Evolutionary conservation across 2,329 filamentous ascomycete genomes (phyloP).

Genomic region (Colletotrichum falcatum): DNA sequence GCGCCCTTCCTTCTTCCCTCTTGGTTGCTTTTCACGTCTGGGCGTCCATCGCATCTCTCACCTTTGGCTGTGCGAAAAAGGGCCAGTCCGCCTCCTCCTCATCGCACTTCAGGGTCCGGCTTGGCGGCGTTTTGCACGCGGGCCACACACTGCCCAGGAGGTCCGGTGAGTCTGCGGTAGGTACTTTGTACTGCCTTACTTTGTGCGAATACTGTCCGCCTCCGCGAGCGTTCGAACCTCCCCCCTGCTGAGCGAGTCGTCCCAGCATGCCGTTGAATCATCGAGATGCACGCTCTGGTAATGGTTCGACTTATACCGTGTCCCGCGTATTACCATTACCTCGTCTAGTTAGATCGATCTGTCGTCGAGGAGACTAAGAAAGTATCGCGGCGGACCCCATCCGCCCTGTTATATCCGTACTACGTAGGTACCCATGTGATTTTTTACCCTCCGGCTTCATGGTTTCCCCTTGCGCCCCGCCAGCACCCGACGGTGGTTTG

Average conservation of each 20-base stretch:
- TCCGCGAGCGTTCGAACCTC: background rate
- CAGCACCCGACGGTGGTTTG: background rate
- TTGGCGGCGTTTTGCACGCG: background rate
- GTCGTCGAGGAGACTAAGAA: background rate
- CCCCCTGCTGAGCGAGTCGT: background rate
- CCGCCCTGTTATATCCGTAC: background rate
- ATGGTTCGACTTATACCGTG: background rate
- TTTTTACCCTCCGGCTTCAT: background rate
- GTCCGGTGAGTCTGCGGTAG: no score
- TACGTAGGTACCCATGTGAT: no score
- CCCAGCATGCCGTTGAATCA: background rate
- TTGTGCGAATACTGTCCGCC: background rate
- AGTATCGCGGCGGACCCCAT: background rate
- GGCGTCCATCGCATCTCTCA: background rate
- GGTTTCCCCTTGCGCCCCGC: slow-evolving; percentile 1
- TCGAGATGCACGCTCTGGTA: background rate
- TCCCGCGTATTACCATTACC: no score
- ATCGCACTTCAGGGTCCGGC: background rate
- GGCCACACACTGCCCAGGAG: background rate
- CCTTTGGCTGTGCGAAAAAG: background rate
- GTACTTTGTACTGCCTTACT: background rate
- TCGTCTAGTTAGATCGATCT: no score
- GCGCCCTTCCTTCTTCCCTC: background rate
- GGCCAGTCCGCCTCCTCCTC: no score
- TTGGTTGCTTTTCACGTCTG: background rate